A percentile compares a stretch with the other conserved stretches of the same genome.
Evolutionary conservation across 2,329 filamentous ascomycete species (phyloP).

Genomic region (Colletotrichum nymphaeae): DNA sequence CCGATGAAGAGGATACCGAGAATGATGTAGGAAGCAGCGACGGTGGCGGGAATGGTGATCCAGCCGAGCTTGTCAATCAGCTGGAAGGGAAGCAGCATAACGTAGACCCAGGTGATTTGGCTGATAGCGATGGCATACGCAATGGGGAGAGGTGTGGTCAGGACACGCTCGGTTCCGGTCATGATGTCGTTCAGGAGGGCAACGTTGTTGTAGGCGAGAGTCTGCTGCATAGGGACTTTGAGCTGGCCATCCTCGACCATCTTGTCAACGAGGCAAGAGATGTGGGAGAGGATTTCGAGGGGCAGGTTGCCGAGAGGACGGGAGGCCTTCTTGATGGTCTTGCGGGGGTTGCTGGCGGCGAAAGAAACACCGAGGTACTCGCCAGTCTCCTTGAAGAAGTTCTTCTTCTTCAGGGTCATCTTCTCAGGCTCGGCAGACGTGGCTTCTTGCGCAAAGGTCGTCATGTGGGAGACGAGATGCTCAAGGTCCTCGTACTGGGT

Average conservation of each 20-base stretch:
- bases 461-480: conserved; percentile 76
- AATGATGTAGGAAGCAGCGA: conserved; percentile 83
- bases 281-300: conserved; percentile 80
- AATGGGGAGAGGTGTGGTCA: conserved; percentile 84
- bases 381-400: conserved; percentile 72
- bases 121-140: conserved; percentile 88
- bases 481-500: conserved; percentile 80
- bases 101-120: conserved; percentile 89
- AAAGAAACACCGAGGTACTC: conserved; percentile 83
- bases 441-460: conserved; percentile 76
- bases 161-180: conserved; percentile 79
- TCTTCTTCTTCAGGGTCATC: conserved; percentile 52
- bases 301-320: conserved; percentile 85
- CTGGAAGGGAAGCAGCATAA: conserved; percentile 85
- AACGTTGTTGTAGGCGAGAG: conserved; percentile 70
- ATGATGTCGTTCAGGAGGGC: conserved; percentile 77
- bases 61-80: conserved; percentile 72
- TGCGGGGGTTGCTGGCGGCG: conserved; percentile 81
- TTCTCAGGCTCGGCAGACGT: conserved; percentile 49
- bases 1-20: conserved; percentile 80
- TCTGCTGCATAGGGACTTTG: conserved; percentile 68
- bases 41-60: conserved; percentile 82
- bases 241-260: conserved; percentile 68
- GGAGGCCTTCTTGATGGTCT: conserved; percentile 78
- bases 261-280: conserved; percentile 74